Percentiles rank a stretch among this genome's conserved stretches.
Conservation (phyloP, 352 stramenopile genomes). For the Phytopythium cucurbitacearum region DNA sequence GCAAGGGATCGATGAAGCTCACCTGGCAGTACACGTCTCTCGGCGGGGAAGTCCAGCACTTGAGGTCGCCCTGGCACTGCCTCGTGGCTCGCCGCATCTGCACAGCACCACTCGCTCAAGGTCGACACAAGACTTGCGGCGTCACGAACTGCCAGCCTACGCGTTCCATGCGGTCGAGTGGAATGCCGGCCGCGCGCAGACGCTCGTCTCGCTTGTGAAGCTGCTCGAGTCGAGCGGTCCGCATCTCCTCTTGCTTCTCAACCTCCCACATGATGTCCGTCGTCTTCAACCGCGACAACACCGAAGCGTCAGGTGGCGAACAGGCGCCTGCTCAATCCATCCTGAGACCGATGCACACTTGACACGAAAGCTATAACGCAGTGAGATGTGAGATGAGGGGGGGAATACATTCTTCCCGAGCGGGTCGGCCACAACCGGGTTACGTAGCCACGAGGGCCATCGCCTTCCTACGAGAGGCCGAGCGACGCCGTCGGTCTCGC, state of each 20-base stretch:
- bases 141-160: constrained; percentile 11
- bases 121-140: constrained; percentile 10
- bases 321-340: too few species aligned
- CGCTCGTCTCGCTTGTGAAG: constrained; percentile 12
- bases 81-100: constrained; percentile 20
- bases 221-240: constrained; percentile 7
- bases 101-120: background rate
- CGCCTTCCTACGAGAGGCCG: too few species aligned
- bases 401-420: too few species aligned
- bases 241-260: constrained; percentile 8
- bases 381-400: too few species aligned
- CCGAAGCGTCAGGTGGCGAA: too few species aligned
- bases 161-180: constrained; percentile 19
- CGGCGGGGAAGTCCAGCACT: constrained; percentile 18
- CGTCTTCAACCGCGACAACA: background rate
- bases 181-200: constrained; percentile 3
- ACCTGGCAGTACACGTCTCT: constrained; percentile 34
- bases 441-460: too few species aligned
- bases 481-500: too few species aligned
- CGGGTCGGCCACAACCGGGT: too few species aligned
- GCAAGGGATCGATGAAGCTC: background rate
- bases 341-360: too few species aligned
- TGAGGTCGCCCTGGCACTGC: constrained; percentile 15
- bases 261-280: constrained; percentile 9
- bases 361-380: too few species aligned